Percentiles rank a stretch among this genome's conserved stretches.
phyloP scores from a whole-genome alignment of 495 filamentous ascomycete species.

The Neurospora africana region DNA sequence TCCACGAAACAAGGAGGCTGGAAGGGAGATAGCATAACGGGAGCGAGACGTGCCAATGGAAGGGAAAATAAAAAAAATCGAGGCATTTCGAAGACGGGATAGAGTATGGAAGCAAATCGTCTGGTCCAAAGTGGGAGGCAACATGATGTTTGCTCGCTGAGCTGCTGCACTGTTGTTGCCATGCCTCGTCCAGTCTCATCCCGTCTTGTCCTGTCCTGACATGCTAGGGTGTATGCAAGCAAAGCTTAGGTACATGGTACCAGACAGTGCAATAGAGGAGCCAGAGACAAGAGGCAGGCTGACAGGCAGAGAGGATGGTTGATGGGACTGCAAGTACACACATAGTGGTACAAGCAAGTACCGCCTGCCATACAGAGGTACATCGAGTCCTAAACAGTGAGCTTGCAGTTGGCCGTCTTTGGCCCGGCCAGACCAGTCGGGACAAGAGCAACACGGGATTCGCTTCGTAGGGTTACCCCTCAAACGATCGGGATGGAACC shows the following conservation, averaged over 20 bases:
- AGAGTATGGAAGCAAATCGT: not conserved
- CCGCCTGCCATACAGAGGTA: conserved; percentile 19
- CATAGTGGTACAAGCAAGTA: conserved; percentile 22
- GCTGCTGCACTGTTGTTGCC: not conserved
- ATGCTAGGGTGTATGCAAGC: not conserved
- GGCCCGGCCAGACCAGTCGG: conserved; percentile 13
- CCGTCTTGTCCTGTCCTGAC: not conserved
- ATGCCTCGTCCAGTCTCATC: not conserved
- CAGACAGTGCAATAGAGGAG: not conserved
- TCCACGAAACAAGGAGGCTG: not conserved
- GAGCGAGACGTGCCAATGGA: not conserved
- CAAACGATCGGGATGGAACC: conserved; percentile 12
- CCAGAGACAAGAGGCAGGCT: not conserved
- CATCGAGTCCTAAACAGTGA: conserved; percentile 10
- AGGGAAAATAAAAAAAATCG: not conserved
- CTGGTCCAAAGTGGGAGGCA: not conserved
- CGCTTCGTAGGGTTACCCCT: conserved; percentile 5
- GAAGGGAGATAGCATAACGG: not conserved
- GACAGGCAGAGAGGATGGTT: not conserved
- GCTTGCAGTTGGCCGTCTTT: conserved; percentile 7
- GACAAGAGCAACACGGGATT: conserved; percentile 10
- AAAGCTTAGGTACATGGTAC: not conserved
- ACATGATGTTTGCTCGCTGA: not conserved
- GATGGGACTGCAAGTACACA: conserved; percentile 10
- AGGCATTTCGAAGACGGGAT: not conserved